Evolutionary conservation across 345 rosid genomes (phyloP).

Genomic region (Cochlearia excelsa): DNA sequence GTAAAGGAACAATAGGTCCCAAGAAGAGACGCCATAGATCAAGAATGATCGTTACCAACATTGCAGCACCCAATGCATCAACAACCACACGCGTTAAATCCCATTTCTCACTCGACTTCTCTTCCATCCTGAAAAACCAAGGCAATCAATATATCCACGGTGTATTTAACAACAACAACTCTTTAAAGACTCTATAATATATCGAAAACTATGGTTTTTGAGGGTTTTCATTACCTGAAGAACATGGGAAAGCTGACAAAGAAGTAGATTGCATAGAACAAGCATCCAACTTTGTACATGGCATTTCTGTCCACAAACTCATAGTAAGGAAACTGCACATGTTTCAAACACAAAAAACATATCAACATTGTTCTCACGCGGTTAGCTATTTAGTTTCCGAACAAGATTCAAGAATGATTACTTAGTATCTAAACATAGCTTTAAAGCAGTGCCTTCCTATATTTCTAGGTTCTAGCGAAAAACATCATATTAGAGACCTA

Average conservation of each 20-base stretch:
- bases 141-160: neutral
- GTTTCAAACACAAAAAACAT: neutral
- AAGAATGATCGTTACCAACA: conserved; percentile 92
- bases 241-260: conserved; percentile 98
- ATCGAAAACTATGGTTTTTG: too few relatives aligned
- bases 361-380: too few relatives aligned
- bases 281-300: conserved; percentile 93
- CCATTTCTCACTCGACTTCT: conserved; percentile 79
- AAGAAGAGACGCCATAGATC: conserved; percentile 91
- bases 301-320: conserved; percentile 90
- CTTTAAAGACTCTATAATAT: too few relatives aligned
- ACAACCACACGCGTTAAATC: conserved; percentile 78
- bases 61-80: conserved; percentile 94
- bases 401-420: too few relatives aligned
- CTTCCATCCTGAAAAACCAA: conserved; percentile 62
- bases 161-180: too few relatives aligned
- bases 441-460: too few relatives aligned
- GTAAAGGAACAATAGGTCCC: conserved; percentile 75
- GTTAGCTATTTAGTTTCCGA: too few relatives aligned
- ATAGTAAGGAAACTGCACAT: conserved; percentile 90
- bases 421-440: too few relatives aligned
- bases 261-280: conserved; percentile 96
- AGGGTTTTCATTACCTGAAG: conserved; percentile 57
- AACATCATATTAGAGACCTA: too few relatives aligned
- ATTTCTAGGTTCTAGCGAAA: too few relatives aligned